A percentile compares a stretch with the other conserved stretches of the same genome.
Conservation (phyloP, 768 basidiomycete species). For the Calocybe gangraenosa region DNA sequence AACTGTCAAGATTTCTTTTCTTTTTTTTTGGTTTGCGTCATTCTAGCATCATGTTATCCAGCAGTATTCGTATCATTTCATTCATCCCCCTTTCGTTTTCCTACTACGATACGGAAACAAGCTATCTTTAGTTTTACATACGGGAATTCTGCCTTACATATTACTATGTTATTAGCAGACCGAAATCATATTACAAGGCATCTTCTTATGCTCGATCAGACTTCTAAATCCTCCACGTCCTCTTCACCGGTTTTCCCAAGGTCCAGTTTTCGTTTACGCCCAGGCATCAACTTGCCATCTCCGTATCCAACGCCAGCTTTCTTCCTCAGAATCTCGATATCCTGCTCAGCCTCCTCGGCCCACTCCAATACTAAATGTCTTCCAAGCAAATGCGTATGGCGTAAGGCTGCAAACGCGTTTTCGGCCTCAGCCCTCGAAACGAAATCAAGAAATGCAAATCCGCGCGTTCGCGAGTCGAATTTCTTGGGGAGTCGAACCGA, state of each 20-base stretch:
- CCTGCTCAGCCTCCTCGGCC: slow-evolving; percentile 81
- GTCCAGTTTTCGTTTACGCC: slow-evolving; percentile 67
- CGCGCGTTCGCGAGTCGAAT: slow-evolving; percentile 83
- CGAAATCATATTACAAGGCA: no score
- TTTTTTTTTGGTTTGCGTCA: no score
- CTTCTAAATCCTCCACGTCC: slow-evolving; percentile 32
- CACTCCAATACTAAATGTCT: slow-evolving; percentile 93
- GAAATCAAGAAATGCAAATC: slow-evolving; percentile 97
- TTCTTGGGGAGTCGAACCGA: slow-evolving; percentile 92
- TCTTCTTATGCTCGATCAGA: slow-evolving; percentile 3
- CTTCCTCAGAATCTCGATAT: slow-evolving; percentile 69
- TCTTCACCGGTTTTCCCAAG: slow-evolving; percentile 39
- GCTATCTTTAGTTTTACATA: no score
- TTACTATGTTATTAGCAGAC: no score
- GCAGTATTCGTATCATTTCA: no score
- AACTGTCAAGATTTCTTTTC: no score
- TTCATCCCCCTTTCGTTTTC: no score
- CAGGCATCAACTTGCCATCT: slow-evolving; percentile 65
- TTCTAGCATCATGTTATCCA: no score
- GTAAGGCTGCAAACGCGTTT: slow-evolving; percentile 79
- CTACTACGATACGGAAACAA: no score
- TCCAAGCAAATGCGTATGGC: slow-evolving; percentile 94
- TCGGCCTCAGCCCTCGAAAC: slow-evolving; percentile 86
- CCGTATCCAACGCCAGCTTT: slow-evolving; percentile 81
- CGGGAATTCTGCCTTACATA: no score